phyloP scores from a whole-genome alignment of 306 rosid species.

The Crotalaria pallida region DNA sequence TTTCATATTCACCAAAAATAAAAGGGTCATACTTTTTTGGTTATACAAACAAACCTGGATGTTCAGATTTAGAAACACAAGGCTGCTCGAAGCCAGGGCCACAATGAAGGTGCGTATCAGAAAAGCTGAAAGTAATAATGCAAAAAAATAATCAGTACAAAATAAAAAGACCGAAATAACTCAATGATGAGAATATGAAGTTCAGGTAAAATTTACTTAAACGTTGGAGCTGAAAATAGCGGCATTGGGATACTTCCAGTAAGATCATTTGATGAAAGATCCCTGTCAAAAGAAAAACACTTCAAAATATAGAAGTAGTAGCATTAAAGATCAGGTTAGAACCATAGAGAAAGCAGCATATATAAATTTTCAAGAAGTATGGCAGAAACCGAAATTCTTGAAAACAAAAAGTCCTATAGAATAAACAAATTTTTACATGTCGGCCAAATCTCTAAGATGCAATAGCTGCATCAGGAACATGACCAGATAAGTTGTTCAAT shows the following conservation, averaged over 20 bases:
- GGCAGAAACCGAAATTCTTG: background rate
- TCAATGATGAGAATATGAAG: slow-evolving; percentile 5
- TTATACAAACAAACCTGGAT: slow-evolving; percentile 46
- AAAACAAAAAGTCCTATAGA: background rate
- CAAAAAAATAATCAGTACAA: background rate
- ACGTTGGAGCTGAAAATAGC: slow-evolving; percentile 55
- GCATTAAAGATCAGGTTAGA: slow-evolving; percentile 8
- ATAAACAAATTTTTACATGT: slow-evolving; percentile 32
- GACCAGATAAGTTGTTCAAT: slow-evolving; percentile 42
- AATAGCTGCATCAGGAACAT: slow-evolving; percentile 39
- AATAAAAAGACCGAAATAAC: slow-evolving; percentile 8
- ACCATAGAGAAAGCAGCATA: background rate
- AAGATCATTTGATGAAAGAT: slow-evolving; percentile 70
- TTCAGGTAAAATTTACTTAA: slow-evolving; percentile 47
- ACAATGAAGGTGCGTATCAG: slow-evolving; percentile 63
- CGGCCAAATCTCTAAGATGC: slow-evolving; percentile 33
- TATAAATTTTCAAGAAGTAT: slow-evolving; percentile 11
- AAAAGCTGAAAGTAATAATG: slow-evolving; percentile 52
- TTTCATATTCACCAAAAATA: background rate
- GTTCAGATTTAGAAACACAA: slow-evolving; percentile 61
- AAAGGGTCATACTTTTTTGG: background rate
- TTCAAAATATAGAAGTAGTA: background rate
- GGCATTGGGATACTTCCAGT: slow-evolving; percentile 68
- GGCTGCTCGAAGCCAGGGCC: slow-evolving; percentile 61
- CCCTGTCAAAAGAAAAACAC: slow-evolving; percentile 49